Evolutionary conservation across 345 rosid genomes (phyloP).

Genomic region (Nephelium lappaceum): DNA sequence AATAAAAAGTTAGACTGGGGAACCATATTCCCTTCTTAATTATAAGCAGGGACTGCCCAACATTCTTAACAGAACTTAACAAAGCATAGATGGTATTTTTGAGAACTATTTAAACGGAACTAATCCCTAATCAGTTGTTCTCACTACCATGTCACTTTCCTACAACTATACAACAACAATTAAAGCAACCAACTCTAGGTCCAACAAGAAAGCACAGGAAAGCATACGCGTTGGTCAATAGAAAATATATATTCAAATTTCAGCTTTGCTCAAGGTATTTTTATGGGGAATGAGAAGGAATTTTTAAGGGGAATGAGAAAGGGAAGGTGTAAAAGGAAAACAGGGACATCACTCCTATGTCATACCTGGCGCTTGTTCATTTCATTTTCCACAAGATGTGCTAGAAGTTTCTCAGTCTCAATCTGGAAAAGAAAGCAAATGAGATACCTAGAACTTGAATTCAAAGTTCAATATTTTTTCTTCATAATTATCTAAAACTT

Average conservation of each 20-base stretch:
- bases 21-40: conserved; percentile 3
- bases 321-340: neutral
- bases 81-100: neutral
- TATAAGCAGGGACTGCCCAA: neutral
- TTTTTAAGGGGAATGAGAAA: too few relatives aligned
- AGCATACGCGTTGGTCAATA: neutral
- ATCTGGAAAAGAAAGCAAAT: conserved; percentile 53
- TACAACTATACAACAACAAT: neutral
- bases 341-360: neutral
- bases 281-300: neutral
- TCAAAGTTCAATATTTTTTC: conserved; percentile 7
- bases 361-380: conserved; percentile 86
- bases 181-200: neutral
- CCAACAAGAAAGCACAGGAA: neutral
- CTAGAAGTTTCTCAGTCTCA: conserved; percentile 96
- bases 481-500: conserved; percentile 14
- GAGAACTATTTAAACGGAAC: neutral
- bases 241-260: neutral
- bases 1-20: neutral
- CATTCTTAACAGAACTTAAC: neutral
- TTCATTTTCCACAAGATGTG: conserved; percentile 96
- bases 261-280: neutral
- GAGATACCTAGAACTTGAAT: conserved; percentile 26
- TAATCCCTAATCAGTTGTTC: neutral
- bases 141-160: neutral